These are phyloP conservation scores for Steccherinum ochraceum DNA, from an alignment of 768 basidiomycete species.

Conservation along the genomic window DNA sequence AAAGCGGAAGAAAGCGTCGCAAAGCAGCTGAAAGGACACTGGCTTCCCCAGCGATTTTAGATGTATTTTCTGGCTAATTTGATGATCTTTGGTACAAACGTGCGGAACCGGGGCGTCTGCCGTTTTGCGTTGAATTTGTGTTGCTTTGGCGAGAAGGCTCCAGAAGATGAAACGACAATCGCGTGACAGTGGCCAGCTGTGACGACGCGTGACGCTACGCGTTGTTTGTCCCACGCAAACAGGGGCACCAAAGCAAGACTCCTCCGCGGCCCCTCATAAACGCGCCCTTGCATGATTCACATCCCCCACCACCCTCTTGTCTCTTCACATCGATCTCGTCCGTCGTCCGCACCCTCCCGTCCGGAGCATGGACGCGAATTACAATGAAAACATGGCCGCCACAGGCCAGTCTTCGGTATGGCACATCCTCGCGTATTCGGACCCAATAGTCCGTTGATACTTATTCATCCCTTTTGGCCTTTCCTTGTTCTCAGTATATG, in stretches of 20 bases:
- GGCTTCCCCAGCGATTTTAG: slow-evolving; percentile 57
- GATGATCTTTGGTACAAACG: background rate
- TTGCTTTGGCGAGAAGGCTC: slow-evolving; percentile 1
- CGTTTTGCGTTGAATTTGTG: no score
- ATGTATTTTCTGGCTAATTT: background rate
- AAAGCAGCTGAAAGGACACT: slow-evolving; percentile 49
- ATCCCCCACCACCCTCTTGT: background rate
- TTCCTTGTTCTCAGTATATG: slow-evolving; percentile 6
- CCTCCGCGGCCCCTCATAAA: background rate
- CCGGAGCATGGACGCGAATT: background rate
- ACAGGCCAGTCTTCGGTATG: background rate
- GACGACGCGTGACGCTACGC: slow-evolving; percentile 14
- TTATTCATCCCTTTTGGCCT: background rate
- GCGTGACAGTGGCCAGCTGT: slow-evolving; percentile 6
- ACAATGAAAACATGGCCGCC: slow-evolving; percentile 6
- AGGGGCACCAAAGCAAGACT: background rate
- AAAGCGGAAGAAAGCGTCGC: slow-evolving; percentile 61
- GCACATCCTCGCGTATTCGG: background rate
- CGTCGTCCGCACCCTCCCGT: background rate
- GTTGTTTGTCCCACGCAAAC: slow-evolving; percentile 4
- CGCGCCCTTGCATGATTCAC: background rate
- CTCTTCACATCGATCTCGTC: background rate
- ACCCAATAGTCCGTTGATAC: background rate
- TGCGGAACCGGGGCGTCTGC: background rate
- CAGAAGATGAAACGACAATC: background rate